phyloP scores from a whole-genome alignment of 176 grass and related monocot species.

The Aegilops longissima region DNA sequence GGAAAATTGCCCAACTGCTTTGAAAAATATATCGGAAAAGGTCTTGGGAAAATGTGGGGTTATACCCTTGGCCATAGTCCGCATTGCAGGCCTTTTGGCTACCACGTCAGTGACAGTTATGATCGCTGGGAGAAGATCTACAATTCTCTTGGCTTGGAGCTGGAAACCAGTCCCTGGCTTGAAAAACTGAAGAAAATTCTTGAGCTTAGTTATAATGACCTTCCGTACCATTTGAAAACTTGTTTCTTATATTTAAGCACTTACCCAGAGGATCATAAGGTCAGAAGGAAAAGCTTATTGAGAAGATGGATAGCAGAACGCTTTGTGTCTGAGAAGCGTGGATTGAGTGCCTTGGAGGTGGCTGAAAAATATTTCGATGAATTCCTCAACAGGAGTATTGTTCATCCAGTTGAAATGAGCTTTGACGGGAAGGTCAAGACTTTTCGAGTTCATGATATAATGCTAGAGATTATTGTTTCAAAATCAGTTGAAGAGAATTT shows the following conservation, averaged over 20 bases:
- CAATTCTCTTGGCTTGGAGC: slow-evolving; percentile 27
- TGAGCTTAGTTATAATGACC: slow-evolving; percentile 49
- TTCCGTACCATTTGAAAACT: slow-evolving; percentile 43
- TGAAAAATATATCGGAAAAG: slow-evolving; percentile 14
- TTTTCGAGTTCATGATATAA: slow-evolving; percentile 40
- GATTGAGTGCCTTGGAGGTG: slow-evolving; percentile 27
- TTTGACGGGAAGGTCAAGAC: slow-evolving; percentile 47
- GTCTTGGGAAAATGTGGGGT: slow-evolving; percentile 33
- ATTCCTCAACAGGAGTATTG: slow-evolving; percentile 29
- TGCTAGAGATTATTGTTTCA: slow-evolving; percentile 42
- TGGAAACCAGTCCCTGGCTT: slow-evolving; percentile 38
- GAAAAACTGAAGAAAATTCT: slow-evolving; percentile 45
- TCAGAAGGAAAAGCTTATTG: slow-evolving; percentile 39
- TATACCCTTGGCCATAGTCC: slow-evolving; percentile 35
- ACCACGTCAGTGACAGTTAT: slow-evolving; percentile 11
- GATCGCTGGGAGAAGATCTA: slow-evolving; percentile 30
- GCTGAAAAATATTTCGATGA: slow-evolving; percentile 30
- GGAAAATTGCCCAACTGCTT: slow-evolving; percentile 4
- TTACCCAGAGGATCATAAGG: slow-evolving; percentile 30
- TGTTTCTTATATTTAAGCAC: slow-evolving; percentile 46
- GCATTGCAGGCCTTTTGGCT: slow-evolving; percentile 38
- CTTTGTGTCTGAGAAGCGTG: slow-evolving; percentile 37
- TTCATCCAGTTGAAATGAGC: slow-evolving; percentile 27
- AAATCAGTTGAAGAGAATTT: slow-evolving; percentile 49
- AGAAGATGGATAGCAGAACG: slow-evolving; percentile 40